phyloP scores from a whole-genome alignment of 2,329 filamentous ascomycete genomes.

The Claviceps pazoutovae region DNA sequence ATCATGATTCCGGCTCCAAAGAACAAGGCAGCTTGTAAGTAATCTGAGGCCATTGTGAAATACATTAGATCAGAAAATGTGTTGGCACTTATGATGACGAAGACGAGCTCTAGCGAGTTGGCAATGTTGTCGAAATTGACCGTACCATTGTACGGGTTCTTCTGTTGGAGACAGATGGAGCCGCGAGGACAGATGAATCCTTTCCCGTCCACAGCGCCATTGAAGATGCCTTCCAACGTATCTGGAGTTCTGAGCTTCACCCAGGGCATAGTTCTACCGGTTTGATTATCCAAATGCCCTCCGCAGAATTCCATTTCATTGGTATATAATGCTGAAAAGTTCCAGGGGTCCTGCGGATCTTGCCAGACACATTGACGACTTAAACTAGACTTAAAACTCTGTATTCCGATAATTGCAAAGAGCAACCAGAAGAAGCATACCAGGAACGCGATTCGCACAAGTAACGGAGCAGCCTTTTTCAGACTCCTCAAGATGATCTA shows the following conservation, averaged over 20 bases:
- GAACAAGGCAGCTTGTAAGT: constrained; percentile 70
- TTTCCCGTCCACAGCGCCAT: constrained; percentile 47
- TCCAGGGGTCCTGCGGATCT: constrained; percentile 45
- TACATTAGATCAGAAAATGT: constrained; percentile 95
- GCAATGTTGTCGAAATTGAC: constrained; percentile 92
- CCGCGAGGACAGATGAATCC: constrained; percentile 78
- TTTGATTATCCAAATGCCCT: constrained; percentile 54
- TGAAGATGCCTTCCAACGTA: constrained; percentile 31
- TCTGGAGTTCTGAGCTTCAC: constrained; percentile 27
- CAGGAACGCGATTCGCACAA: constrained; percentile 86
- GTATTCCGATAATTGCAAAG: constrained; percentile 91
- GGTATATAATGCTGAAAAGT: constrained; percentile 40
- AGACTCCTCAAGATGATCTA: constrained; percentile 86
- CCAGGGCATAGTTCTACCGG: constrained; percentile 52
- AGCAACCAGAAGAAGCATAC: constrained; percentile 96
- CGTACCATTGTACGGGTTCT: constrained; percentile 70
- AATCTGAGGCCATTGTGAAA: constrained; percentile 82
- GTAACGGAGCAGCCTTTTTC: constrained; percentile 83
- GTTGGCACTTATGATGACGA: constrained; percentile 97
- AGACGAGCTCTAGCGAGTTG: constrained; percentile 84
- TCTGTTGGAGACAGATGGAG: constrained; percentile 68
- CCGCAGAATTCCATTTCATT: constrained; percentile 70
- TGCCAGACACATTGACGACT: constrained; percentile 67
- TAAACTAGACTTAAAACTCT: constrained; percentile 83
- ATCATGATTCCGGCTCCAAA: constrained; percentile 67